Evolutionary conservation across 2,329 filamentous ascomycete species (phyloP).

Genomic region (Beauveria medogensis): DNA sequence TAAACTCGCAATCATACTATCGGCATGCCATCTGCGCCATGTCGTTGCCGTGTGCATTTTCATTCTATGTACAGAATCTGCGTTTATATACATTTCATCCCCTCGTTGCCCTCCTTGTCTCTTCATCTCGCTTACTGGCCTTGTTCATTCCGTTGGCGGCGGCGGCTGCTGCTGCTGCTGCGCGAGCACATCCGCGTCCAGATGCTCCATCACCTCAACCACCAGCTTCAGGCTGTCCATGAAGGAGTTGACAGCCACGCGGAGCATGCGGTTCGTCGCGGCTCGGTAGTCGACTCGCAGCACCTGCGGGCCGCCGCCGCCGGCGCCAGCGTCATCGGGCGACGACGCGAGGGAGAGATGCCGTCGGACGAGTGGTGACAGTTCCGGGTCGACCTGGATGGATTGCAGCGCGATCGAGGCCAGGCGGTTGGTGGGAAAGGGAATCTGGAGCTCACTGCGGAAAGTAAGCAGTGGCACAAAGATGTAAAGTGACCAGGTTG

Average conservation of each 20-base stretch:
- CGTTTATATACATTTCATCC: too few relatives aligned
- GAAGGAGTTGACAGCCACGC: conserved; percentile 92
- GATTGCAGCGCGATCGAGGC: conserved; percentile 67
- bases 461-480: conserved; percentile 32
- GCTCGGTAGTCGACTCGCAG: conserved; percentile 73
- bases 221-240: conserved; percentile 84
- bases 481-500: not conserved
- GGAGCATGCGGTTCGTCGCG: conserved; percentile 91
- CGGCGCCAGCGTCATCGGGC: too few relatives aligned
- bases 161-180: not conserved
- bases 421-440: conserved; percentile 73
- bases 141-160: not conserved
- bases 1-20: too few relatives aligned
- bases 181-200: conserved; percentile 74
- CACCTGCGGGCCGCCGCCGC: conserved; percentile 28
- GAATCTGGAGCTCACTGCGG: conserved; percentile 55
- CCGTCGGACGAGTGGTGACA: conserved; percentile 75
- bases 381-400: conserved; percentile 77
- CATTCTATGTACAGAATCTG: too few relatives aligned
- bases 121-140: not conserved
- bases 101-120: not conserved
- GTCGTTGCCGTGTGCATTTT: too few relatives aligned
- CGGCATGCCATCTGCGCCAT: too few relatives aligned
- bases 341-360: conserved; percentile 50
- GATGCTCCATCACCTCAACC: conserved; percentile 79